Percentiles rank a stretch among this genome's conserved stretches.
Evolutionary conservation across 352 stramenopile genomes (phyloP).

Genomic region (Elongisporangium undulatum): DNA sequence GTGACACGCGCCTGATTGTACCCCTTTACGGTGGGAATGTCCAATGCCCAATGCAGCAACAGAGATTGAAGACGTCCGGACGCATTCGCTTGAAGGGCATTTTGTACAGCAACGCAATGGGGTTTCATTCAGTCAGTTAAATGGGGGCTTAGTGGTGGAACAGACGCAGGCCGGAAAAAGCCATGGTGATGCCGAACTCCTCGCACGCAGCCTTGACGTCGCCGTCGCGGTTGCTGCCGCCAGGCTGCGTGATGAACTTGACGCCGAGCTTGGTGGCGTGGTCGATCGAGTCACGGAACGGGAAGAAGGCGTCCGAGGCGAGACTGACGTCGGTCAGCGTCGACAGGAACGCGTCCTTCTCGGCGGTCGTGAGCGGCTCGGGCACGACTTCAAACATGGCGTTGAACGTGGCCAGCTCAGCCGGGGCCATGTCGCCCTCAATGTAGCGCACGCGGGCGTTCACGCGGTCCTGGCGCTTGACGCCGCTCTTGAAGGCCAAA

Average conservation of each 20-base stretch:
- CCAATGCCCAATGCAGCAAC: too few relatives aligned
- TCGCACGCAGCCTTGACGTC: conserved; percentile 95
- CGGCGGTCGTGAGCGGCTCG: conserved; percentile 90
- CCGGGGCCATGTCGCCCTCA: conserved; percentile 97
- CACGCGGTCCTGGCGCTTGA: conserved; percentile 99
- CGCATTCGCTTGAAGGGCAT: too few relatives aligned
- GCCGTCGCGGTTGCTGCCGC: conserved; percentile 73
- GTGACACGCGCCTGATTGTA: neutral
- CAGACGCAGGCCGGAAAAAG: conserved; percentile 96
- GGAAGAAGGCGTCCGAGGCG: conserved; percentile 99
- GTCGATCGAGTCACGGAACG: conserved; percentile 99
- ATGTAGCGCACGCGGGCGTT: conserved; percentile 99
- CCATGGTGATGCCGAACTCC: conserved; percentile 99
- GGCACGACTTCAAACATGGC: conserved; percentile 93
- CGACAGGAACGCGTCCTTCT: conserved; percentile 95
- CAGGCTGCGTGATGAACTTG: conserved; percentile 96
- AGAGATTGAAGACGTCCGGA: too few relatives aligned
- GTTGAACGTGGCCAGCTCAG: conserved; percentile 95
- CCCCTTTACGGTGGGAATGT: too few relatives aligned
- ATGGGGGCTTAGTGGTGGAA: conserved; percentile 97
- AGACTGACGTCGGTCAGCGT: conserved; percentile 91
- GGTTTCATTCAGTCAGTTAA: conserved; percentile 9
- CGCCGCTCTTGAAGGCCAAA: conserved; percentile 96
- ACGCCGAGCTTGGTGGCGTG: conserved; percentile 95
- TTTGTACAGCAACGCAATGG: neutral